Percentiles rank a stretch among this genome's conserved stretches.
Evolutionary conservation across 495 filamentous ascomycete species (phyloP).

Genomic region (Aspergillus homomorphus): DNA sequence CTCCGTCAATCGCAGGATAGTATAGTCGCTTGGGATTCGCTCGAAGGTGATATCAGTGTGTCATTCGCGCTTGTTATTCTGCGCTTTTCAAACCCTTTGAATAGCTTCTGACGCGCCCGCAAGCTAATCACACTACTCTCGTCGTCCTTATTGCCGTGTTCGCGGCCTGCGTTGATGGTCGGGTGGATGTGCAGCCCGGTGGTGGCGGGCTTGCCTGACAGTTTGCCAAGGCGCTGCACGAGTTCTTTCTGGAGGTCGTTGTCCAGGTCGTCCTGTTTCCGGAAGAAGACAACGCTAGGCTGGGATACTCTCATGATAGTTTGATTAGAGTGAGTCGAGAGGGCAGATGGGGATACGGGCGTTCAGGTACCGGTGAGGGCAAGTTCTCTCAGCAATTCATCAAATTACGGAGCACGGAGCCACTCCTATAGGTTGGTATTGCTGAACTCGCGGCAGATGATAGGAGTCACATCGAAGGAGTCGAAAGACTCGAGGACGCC

Average conservation of each 20-base stretch:
- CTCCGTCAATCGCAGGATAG: slow-evolving; percentile 58
- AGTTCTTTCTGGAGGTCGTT: slow-evolving; percentile 68
- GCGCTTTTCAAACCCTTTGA: slow-evolving; percentile 32
- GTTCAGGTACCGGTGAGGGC: slow-evolving; percentile 56
- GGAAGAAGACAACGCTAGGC: slow-evolving; percentile 80
- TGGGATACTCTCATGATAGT: slow-evolving; percentile 59
- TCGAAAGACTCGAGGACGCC: slow-evolving; percentile 57
- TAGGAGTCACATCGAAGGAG: slow-evolving; percentile 62
- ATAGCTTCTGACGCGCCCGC: slow-evolving; percentile 54
- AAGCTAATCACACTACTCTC: slow-evolving; percentile 74
- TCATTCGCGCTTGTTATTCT: slow-evolving; percentile 42
- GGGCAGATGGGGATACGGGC: too few relatives aligned
- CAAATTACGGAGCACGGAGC: slow-evolving; percentile 60
- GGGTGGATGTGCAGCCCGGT: slow-evolving; percentile 73
- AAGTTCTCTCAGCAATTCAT: slow-evolving; percentile 63
- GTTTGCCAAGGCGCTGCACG: slow-evolving; percentile 59
- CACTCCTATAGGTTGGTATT: slow-evolving; percentile 57
- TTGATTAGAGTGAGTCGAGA: neutral
- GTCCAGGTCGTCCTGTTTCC: slow-evolving; percentile 63
- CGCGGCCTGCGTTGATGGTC: slow-evolving; percentile 58
- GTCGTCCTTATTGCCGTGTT: slow-evolving; percentile 57
- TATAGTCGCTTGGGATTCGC: slow-evolving; percentile 65
- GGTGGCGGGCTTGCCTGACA: slow-evolving; percentile 62
- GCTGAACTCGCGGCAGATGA: slow-evolving; percentile 65
- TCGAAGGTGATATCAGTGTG: slow-evolving; percentile 76